A percentile compares a stretch with the other conserved stretches of the same genome.
phyloP scores from a whole-genome alignment of 345 rosid species.

The Eutrema yunnanense region DNA sequence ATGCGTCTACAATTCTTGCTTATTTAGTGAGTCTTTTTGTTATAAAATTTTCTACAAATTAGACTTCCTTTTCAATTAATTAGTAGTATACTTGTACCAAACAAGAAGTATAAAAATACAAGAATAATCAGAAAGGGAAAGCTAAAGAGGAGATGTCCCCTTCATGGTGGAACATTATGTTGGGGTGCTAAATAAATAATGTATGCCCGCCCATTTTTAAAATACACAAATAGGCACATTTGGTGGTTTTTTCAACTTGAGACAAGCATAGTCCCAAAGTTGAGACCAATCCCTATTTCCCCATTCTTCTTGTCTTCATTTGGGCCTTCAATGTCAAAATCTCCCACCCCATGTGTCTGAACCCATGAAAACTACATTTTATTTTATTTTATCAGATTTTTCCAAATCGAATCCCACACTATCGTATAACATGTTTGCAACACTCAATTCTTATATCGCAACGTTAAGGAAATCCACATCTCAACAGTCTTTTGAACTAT shows the following conservation, averaged over 20 bases:
- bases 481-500: not conserved
- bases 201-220: not conserved
- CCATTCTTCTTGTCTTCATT: conserved; percentile 27
- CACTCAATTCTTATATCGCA: conserved; percentile 1
- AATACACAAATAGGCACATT: conserved; percentile 8
- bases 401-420: not conserved
- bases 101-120: conserved; percentile 4
- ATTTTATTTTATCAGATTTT: not conserved
- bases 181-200: conserved; percentile 11
- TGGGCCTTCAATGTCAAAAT: conserved; percentile 27
- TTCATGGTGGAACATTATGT: conserved; percentile 26
- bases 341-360: conserved; percentile 27
- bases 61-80: not conserved
- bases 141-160: conserved; percentile 19
- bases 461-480: not conserved
- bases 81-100: conserved; percentile 9
- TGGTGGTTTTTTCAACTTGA: conserved; percentile 21
- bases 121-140: conserved; percentile 26
- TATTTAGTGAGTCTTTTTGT: not conserved
- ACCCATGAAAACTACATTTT: conserved; percentile 16
- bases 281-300: conserved; percentile 29
- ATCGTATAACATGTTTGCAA: not conserved
- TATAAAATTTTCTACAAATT: not conserved
- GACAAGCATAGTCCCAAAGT: conserved; percentile 27
- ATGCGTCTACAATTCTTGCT: not conserved